Percentiles rank a stretch among this genome's conserved stretches.
phyloP scores from a whole-genome alignment of 140 eudicot species.

The Cichorium intybus region DNA sequence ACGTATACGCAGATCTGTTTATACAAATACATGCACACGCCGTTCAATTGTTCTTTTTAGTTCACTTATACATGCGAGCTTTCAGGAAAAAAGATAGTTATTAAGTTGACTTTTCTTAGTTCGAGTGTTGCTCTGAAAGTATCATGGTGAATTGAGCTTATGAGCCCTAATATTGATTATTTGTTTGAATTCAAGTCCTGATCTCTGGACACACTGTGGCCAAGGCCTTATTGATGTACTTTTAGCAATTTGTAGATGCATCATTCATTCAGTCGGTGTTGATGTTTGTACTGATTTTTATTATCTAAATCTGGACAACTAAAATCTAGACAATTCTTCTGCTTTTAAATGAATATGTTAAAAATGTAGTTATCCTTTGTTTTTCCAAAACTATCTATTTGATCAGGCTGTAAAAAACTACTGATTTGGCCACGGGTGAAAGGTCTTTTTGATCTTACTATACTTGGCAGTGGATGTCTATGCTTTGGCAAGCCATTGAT shows the following conservation, averaged over 20 bases:
- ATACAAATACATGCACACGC: neutral
- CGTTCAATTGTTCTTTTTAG: neutral
- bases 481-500: neutral
- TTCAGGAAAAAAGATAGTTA: neutral
- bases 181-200: neutral
- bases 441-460: neutral
- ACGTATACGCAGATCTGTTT: neutral
- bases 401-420: neutral
- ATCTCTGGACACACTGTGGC: neutral
- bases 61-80: neutral
- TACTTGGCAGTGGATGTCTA: neutral
- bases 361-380: neutral
- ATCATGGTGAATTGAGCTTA: neutral
- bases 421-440: neutral
- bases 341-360: neutral
- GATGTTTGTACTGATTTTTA: neutral
- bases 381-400: neutral
- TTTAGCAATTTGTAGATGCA: slow-evolving; percentile 1
- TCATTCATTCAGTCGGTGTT: neutral
- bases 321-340: neutral
- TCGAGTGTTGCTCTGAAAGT: neutral
- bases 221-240: neutral
- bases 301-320: neutral
- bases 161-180: neutral
- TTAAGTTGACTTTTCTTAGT: neutral